Evolutionary conservation across 208 protist species (phyloP).

Genomic region (Crithidia sp.): DNA sequence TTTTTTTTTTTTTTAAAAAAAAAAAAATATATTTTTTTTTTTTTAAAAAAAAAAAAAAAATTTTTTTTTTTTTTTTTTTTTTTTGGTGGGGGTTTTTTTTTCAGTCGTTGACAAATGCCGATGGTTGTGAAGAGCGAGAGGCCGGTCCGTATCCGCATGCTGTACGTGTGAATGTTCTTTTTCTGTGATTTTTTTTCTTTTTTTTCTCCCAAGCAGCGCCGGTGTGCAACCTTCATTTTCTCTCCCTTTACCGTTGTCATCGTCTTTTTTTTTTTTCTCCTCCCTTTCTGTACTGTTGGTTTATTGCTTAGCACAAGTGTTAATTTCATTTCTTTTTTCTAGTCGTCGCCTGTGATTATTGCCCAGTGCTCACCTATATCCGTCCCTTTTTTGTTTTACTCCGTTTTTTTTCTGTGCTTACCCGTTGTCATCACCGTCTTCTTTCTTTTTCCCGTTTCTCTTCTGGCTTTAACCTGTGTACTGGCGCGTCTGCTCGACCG

Average conservation of each 20-base stretch:
- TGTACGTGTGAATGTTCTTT: too few relatives aligned
- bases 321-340: neutral
- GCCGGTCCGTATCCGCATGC: neutral
- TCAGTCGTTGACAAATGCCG: neutral
- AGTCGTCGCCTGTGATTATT: neutral
- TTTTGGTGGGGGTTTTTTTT: slow-evolving; percentile 17
- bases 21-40: neutral
- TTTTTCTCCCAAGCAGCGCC: too few relatives aligned
- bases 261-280: neutral
- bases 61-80: slow-evolving; percentile 17
- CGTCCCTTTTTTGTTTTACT: neutral
- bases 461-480: too few relatives aligned
- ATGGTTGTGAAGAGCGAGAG: neutral
- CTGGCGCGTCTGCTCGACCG: too few relatives aligned
- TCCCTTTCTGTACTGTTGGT: neutral
- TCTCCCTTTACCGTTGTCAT: slow-evolving; percentile 1
- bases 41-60: neutral
- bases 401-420: neutral
- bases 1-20: neutral
- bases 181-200: too few relatives aligned
- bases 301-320: too few relatives aligned
- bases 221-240: neutral
- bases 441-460: too few relatives aligned
- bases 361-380: neutral
- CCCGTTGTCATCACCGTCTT: neutral